Base-by-base conservation (phyloP, 768 basidiomycete species). In the Ramaria rubella region DNA sequence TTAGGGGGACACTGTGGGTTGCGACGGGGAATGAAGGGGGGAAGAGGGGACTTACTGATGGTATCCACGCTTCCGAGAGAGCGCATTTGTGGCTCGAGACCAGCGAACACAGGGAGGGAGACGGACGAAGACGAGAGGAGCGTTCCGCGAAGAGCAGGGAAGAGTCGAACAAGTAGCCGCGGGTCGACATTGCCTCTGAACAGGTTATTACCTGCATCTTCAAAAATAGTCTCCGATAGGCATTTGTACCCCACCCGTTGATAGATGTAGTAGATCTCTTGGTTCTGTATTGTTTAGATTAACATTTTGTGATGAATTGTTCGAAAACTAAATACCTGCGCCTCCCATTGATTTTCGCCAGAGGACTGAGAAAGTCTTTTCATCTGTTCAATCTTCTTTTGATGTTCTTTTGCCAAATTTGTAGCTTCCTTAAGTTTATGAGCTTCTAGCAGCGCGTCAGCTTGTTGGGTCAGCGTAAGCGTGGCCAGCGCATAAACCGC, bases 181-280 rank as follows among this genome's bases (percentile, higher is more conserved):
- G 92, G 90, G 69, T 96, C 92, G n/a, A 90, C 70, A 44, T 85
- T 81, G 33, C 90, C 92, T 54, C 82, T 77, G 64, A 87, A 83
- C 56, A 95, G 78, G 63, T 89, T 79, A 60, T 79, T 80, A 17
- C 85, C 86, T 1, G 93, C 92, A 57, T 90, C 86, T 59, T 87
- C 84, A 66, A 96, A 94, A 49, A 84, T 74, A 0, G 90, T 91
- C 67, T 90, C 88, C 29, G 75, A 68, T 65, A 94, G 77, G 62
- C 85, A 85, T 67, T 85, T 80, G 65, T 88, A 88, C 15, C 89
- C 93, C 52, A 94, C 80, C 31, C 83, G 82, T 62, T 91, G 87
- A 66, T 90, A 89, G 33, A 91, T 76, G 61, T 90, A 90, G 58
- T 79, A 78, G 48, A 93, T 72, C 62, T 88, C 87, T 31, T 87